These are phyloP conservation scores for Trematosphaeria pertusa DNA, from an alignment of 2,329 filamentous ascomycete genomes.

Conservation along the genomic window DNA sequence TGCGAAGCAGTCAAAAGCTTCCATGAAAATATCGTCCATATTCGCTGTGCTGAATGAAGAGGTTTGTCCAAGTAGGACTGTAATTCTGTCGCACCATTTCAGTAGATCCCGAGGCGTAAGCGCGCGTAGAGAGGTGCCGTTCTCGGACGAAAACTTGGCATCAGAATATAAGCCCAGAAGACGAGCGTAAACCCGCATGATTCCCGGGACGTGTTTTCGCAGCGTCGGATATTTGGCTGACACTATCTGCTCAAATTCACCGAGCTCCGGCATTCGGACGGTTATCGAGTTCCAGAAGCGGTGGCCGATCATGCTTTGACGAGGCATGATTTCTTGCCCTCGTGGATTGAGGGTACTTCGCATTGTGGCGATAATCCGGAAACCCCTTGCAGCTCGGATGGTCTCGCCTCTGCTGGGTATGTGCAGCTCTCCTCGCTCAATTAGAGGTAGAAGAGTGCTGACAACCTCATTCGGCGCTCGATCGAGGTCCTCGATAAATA, in stretches of 20 bases:
- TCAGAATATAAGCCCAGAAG: slow-evolving; percentile 50
- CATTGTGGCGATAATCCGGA: slow-evolving; percentile 91
- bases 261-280: slow-evolving; percentile 68
- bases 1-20: slow-evolving; percentile 91
- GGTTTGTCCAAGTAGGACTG: slow-evolving; percentile 66
- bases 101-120: slow-evolving; percentile 80
- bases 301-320: slow-evolving; percentile 74
- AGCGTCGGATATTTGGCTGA: slow-evolving; percentile 73
- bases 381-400: slow-evolving; percentile 81
- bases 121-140: slow-evolving; percentile 64
- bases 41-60: slow-evolving; percentile 72
- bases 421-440: slow-evolving; percentile 88
- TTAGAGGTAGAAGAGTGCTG: slow-evolving; percentile 88
- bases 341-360: slow-evolving; percentile 71
- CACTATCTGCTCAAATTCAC: slow-evolving; percentile 79
- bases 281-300: slow-evolving; percentile 85
- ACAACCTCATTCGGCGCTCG: slow-evolving; percentile 94
- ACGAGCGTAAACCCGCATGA: slow-evolving; percentile 64
- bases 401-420: slow-evolving; percentile 89
- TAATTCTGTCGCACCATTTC: slow-evolving; percentile 86
- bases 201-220: slow-evolving; percentile 60
- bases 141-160: slow-evolving; percentile 58
- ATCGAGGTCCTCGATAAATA: slow-evolving; percentile 95
- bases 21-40: slow-evolving; percentile 87
- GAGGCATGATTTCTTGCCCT: slow-evolving; percentile 74